A percentile compares a stretch with the other conserved stretches of the same genome.
These are phyloP conservation scores for Linnemannia elongata DNA, from an alignment of 192 early-diverging fungal species.

Conservation along the genomic window DNA sequence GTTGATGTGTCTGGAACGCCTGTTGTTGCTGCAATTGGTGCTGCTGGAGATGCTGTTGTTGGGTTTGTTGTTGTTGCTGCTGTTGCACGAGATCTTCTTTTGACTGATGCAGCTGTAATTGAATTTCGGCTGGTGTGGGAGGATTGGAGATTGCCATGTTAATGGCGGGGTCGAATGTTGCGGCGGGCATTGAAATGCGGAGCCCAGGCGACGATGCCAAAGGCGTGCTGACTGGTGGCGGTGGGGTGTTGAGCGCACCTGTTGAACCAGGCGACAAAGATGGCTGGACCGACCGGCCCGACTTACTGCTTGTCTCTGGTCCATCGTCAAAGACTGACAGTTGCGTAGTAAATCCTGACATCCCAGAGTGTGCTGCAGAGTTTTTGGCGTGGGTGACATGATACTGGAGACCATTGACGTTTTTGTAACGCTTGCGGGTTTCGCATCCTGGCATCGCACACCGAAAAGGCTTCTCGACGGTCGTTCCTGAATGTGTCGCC, in stretches of 20 bases:
- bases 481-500: conserved; percentile 38
- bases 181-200: conserved; percentile 18
- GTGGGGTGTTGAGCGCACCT: conserved; percentile 11
- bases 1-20: neutral
- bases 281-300: neutral
- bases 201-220: conserved; percentile 18
- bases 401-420: conserved; percentile 86
- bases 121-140: conserved; percentile 40
- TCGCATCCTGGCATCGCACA: conserved; percentile 81
- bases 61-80: neutral
- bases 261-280: neutral
- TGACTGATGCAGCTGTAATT: conserved; percentile 41
- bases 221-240: neutral
- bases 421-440: conserved; percentile 84
- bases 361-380: conserved; percentile 29
- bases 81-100: conserved; percentile 4
- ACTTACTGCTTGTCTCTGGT: neutral
- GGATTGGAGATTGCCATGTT: conserved; percentile 30
- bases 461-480: conserved; percentile 77
- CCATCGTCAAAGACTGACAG: neutral
- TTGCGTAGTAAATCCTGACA: neutral
- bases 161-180: conserved; percentile 24
- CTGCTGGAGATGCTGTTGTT: conserved; percentile 1
- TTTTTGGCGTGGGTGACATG: conserved; percentile 78
- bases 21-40: neutral